These are phyloP conservation scores for Apiospora marii DNA, from an alignment of 2,329 filamentous ascomycete genomes.

Conservation along the genomic window DNA sequence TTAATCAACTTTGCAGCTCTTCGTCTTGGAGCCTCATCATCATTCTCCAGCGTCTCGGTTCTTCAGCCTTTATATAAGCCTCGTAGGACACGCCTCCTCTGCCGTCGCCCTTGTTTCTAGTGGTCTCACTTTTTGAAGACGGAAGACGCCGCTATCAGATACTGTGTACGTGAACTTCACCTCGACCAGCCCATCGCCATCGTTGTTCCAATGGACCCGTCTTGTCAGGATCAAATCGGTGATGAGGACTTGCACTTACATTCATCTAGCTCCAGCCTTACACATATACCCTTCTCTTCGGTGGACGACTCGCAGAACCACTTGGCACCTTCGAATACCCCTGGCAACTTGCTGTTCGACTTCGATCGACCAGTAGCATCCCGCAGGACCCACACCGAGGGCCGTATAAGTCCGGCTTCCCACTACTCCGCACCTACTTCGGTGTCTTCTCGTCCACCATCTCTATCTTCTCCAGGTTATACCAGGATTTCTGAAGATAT, in stretches of 20 bases:
- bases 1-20: conserved; percentile 13
- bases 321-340: conserved; percentile 15
- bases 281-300: not conserved
- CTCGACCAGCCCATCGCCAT: conserved; percentile 5
- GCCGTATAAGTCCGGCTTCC: conserved; percentile 39
- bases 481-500: conserved; percentile 32
- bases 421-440: conserved; percentile 16
- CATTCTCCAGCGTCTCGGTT: conserved; percentile 2
- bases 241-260: conserved; percentile 5
- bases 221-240: not conserved
- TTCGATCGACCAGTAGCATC: conserved; percentile 33
- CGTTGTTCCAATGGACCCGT: conserved; percentile 5
- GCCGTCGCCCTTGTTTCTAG: not conserved
- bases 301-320: not conserved
- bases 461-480: not conserved
- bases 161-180: conserved; percentile 9
- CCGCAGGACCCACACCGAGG: conserved; percentile 36
- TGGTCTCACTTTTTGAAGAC: not conserved
- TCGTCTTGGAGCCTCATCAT: conserved; percentile 9
- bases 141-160: conserved; percentile 10
- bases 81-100: conserved; percentile 1
- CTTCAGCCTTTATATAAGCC: conserved; percentile 9
- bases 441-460: not conserved
- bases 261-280: conserved; percentile 10
- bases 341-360: conserved; percentile 34